Conservation (phyloP, 139 green algal genomes). For the Asterochloris sp. region DNA sequence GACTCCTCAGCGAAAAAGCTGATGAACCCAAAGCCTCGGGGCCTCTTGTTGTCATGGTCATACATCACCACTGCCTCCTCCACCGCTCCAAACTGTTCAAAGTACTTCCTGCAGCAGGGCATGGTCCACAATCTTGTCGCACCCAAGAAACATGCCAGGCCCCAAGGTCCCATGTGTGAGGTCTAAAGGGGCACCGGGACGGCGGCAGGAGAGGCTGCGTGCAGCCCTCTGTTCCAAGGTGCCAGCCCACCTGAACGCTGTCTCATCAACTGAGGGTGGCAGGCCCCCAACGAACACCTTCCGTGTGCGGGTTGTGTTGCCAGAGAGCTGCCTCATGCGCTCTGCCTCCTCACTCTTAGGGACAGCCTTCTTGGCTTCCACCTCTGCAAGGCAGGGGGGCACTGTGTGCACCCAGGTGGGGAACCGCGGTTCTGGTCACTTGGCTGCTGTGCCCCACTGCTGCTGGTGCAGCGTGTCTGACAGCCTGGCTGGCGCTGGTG, state of each 20-base stretch:
- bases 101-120: constrained; percentile 48
- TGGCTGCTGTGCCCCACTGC: background rate
- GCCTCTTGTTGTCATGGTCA: constrained; percentile 90
- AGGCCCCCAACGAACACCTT: constrained; percentile 97
- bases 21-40: constrained; percentile 95
- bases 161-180: too few relatives aligned
- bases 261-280: constrained; percentile 83
- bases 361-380: constrained; percentile 94
- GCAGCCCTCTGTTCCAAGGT: constrained; percentile 25
- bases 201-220: constrained; percentile 11
- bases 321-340: constrained; percentile 13
- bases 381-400: constrained; percentile 42
- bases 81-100: constrained; percentile 80
- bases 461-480: constrained; percentile 1
- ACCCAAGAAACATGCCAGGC: too few relatives aligned
- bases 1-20: constrained; percentile 88
- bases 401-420: too few relatives aligned
- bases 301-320: constrained; percentile 50
- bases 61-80: constrained; percentile 78
- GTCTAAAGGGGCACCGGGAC: too few relatives aligned
- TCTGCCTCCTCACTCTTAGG: constrained; percentile 82
- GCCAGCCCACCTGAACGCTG: constrained; percentile 45
- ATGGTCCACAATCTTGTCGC: too few relatives aligned
- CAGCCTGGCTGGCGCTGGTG: too few relatives aligned
- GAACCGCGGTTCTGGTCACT: too few relatives aligned